A percentile compares a stretch with the other conserved stretches of the same genome.
Evolutionary conservation across 768 basidiomycete genomes (phyloP).

Genomic region (Podaxis rugospora): DNA sequence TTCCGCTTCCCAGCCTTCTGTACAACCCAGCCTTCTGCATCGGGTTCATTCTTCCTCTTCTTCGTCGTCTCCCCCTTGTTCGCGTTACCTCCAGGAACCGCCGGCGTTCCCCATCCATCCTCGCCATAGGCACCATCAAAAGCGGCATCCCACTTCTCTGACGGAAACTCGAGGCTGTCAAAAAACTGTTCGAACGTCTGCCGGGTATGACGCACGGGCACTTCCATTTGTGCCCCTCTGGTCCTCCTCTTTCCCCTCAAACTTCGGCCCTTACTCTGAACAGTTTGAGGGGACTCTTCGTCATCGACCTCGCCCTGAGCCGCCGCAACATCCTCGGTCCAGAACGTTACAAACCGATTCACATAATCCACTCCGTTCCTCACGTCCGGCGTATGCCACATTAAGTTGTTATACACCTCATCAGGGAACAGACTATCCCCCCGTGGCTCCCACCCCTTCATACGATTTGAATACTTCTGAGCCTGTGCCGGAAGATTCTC

Average conservation of each 20-base stretch:
- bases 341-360: constrained; percentile 5
- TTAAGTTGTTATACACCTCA: constrained; percentile 2
- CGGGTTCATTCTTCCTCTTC: not conserved
- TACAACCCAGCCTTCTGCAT: not conserved
- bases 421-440: not conserved
- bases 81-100: not conserved
- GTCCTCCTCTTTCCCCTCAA: not conserved
- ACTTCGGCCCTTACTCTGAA: not conserved
- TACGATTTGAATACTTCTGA: not conserved
- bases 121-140: not conserved
- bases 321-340: constrained; percentile 3
- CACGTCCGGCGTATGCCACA: not conserved
- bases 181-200: constrained; percentile 8
- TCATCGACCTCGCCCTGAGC: not conserved
- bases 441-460: not conserved
- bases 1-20: not conserved
- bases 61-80: not conserved
- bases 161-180: not conserved
- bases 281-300: not conserved
- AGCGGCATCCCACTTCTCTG: not conserved
- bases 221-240: not conserved
- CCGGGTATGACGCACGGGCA: not conserved
- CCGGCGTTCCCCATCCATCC: not conserved
- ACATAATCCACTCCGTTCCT: constrained; percentile 1
- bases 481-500: not conserved